Conservation (phyloP, 345 rosid species). For the Brassica rapa region DNA sequence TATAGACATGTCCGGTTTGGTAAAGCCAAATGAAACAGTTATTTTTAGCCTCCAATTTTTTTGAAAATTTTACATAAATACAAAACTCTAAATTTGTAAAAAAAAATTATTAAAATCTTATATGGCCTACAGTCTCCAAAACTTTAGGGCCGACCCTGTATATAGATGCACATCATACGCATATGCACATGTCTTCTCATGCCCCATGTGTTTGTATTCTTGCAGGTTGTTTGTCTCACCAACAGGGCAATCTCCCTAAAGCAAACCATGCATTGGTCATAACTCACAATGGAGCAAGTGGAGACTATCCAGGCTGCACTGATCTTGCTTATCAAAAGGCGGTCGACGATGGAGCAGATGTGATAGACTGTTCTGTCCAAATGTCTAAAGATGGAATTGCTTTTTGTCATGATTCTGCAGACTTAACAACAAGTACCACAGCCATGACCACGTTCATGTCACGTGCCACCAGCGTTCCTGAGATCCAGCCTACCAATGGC, state of each 20-base stretch:
- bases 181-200: background rate
- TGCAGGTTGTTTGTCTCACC: constrained; percentile 68
- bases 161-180: background rate
- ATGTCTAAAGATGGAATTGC: constrained; percentile 83
- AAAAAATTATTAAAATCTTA: too few species aligned
- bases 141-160: too few species aligned
- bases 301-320: constrained; percentile 74
- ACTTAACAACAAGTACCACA: constrained; percentile 60
- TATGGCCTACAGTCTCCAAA: too few species aligned
- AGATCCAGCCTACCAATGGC: constrained; percentile 64
- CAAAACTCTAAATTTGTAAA: too few species aligned
- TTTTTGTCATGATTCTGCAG: constrained; percentile 70
- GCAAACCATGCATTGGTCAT: constrained; percentile 55
- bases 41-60: too few species aligned
- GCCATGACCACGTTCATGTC: constrained; percentile 62
- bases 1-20: too few species aligned
- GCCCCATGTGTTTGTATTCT: background rate
- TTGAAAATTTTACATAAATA: too few species aligned
- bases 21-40: too few species aligned
- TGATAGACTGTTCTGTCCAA: constrained; percentile 82
- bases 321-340: constrained; percentile 87
- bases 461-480: constrained; percentile 54
- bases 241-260: constrained; percentile 34
- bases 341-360: constrained; percentile 68
- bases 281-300: constrained; percentile 88